A percentile compares a stretch with the other conserved stretches of the same genome.
phyloP scores from a whole-genome alignment of 805 yeast species.

The Saturnispora zaruensis region DNA sequence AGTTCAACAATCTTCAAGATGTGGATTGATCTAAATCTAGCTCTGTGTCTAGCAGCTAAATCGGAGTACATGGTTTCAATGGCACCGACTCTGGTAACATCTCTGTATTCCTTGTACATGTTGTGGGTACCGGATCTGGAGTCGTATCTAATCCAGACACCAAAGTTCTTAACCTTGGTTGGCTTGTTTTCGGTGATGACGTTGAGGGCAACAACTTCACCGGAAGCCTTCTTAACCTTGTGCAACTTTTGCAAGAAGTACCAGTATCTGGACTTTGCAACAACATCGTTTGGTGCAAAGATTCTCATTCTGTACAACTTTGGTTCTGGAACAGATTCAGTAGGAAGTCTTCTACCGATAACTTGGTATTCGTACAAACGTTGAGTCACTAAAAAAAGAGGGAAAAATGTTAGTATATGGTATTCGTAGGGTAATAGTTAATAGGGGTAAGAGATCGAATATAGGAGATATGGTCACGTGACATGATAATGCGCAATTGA shows the following conservation, averaged over 20 bases:
- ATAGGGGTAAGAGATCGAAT: not conserved
- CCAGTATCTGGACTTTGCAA: slow-evolving; percentile 99
- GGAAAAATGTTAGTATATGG: slow-evolving; percentile 4
- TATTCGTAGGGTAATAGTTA: not conserved
- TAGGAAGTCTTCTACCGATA: slow-evolving; percentile 99
- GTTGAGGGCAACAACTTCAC: slow-evolving; percentile 96
- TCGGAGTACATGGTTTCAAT: slow-evolving; percentile 98
- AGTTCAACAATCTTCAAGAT: slow-evolving; percentile 98
- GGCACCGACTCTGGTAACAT: slow-evolving; percentile 97
- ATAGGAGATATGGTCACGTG: not conserved
- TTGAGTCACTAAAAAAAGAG: slow-evolving; percentile 49
- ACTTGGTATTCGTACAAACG: slow-evolving; percentile 99
- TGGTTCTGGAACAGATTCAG: slow-evolving; percentile 98
- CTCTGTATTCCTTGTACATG: slow-evolving; percentile 99
- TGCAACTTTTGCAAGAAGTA: slow-evolving; percentile 98
- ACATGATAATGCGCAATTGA: too few relatives aligned
- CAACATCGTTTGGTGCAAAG: slow-evolving; percentile 97
- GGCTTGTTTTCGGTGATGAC: slow-evolving; percentile 90
- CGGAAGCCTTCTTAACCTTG: slow-evolving; percentile 99
- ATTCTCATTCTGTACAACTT: slow-evolving; percentile 99
- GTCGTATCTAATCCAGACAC: slow-evolving; percentile 99
- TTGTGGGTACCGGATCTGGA: slow-evolving; percentile 99
- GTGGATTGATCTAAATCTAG: slow-evolving; percentile 99
- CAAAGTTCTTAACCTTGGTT: slow-evolving; percentile 99
- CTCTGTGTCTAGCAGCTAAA: slow-evolving; percentile 99